Evolutionary conservation across 1,139 yeast species (phyloP).

Genomic region (Protomyces gravidus): DNA sequence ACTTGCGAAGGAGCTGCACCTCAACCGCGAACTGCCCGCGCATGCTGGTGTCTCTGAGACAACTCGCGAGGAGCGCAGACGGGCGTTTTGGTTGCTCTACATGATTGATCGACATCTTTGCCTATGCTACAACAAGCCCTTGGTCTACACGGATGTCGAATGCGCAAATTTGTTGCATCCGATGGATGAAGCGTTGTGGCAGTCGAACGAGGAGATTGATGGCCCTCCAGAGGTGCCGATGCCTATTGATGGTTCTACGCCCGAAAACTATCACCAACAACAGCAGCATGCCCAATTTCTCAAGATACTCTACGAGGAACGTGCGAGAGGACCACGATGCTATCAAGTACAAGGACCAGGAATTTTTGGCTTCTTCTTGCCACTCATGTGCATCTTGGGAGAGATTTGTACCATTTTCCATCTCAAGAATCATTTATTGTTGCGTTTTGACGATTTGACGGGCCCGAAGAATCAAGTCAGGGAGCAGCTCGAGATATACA

Average conservation of each 20-base stretch:
- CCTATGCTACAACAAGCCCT: conserved; percentile 43
- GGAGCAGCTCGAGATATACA: conserved; percentile 30
- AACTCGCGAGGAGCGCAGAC: conserved; percentile 44
- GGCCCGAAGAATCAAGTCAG: conserved; percentile 23
- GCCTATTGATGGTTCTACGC: background rate
- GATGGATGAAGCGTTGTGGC: conserved; percentile 42
- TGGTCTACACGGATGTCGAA: conserved; percentile 42
- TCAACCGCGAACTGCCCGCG: conserved; percentile 38
- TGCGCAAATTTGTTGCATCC: conserved; percentile 42
- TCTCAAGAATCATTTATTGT: conserved; percentile 31
- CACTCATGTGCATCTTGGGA: conserved; percentile 35
- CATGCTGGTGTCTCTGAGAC: conserved; percentile 38
- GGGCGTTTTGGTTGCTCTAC: conserved; percentile 47
- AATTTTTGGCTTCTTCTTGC: conserved; percentile 36
- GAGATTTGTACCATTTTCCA: conserved; percentile 33
- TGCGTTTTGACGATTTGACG: conserved; percentile 17
- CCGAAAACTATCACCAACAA: background rate
- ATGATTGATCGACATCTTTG: conserved; percentile 46
- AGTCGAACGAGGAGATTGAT: conserved; percentile 34
- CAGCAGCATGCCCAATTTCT: conserved; percentile 1
- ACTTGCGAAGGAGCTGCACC: conserved; percentile 40
- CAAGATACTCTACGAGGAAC: conserved; percentile 13
- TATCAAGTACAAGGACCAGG: conserved; percentile 34
- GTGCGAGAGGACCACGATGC: conserved; percentile 6
- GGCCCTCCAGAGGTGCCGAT: background rate